phyloP scores from a whole-genome alignment of 805 yeast genomes.

The Maudiozyma barnettii region DNA sequence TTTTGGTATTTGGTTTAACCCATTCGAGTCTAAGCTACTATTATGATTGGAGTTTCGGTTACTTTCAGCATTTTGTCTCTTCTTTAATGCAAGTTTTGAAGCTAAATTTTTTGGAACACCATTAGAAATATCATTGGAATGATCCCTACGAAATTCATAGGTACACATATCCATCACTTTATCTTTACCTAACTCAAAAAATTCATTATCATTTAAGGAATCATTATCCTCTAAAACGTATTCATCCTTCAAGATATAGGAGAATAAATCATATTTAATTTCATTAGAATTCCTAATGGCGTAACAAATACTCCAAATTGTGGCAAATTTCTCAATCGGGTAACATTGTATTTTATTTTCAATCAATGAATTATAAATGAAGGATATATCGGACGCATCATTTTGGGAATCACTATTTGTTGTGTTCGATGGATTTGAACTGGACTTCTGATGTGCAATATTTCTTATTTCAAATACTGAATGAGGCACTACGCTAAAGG shows the following conservation, averaged over 20 bases:
- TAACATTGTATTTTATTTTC: constrained; percentile 17
- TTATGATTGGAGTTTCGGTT: background rate
- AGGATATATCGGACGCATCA: background rate
- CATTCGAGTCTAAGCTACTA: background rate
- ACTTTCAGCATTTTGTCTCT: background rate
- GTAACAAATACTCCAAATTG: constrained; percentile 19
- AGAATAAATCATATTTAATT: constrained; percentile 11
- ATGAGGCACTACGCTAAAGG: constrained; percentile 10
- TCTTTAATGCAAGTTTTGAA: background rate
- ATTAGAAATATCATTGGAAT: background rate
- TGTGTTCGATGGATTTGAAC: no score
- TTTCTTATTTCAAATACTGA: constrained; percentile 16
- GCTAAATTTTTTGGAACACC: background rate
- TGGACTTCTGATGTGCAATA: background rate
- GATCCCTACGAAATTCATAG: background rate
- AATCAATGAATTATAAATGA: constrained; percentile 8
- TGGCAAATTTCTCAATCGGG: constrained; percentile 11
- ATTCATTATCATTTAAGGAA: constrained; percentile 13
- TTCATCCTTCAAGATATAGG: constrained; percentile 10
- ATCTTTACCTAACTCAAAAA: constrained; percentile 18
- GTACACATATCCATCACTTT: constrained; percentile 6
- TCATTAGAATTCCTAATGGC: constrained; percentile 7
- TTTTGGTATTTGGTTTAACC: background rate
- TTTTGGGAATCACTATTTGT: background rate
- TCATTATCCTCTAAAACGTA: constrained; percentile 9